These are phyloP conservation scores for Lasiosphaeris hirsuta DNA, from an alignment of 495 filamentous ascomycete genomes.

Conservation along the genomic window DNA sequence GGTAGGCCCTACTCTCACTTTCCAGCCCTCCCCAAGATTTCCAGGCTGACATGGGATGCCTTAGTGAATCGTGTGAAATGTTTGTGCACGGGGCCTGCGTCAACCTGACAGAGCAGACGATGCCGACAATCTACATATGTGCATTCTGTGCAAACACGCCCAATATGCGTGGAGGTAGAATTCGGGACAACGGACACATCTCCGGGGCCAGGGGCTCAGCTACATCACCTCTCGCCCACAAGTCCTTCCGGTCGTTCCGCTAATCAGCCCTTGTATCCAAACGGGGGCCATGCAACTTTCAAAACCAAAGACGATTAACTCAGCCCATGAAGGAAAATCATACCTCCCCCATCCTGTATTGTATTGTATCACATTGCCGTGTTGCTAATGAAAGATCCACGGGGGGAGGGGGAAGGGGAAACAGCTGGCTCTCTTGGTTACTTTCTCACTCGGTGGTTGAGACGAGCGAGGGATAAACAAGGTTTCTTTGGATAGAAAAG, in stretches of 20 bases:
- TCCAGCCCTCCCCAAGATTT: neutral
- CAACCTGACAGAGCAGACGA: constrained; percentile 59
- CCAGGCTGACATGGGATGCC: neutral
- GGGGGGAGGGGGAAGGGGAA: too few relatives aligned
- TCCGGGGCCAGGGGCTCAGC: constrained; percentile 32
- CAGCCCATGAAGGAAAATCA: too few relatives aligned
- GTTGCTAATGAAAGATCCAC: too few relatives aligned
- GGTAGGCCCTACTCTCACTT: constrained; percentile 47
- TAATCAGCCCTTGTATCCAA: constrained; percentile 22
- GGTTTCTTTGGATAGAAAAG: too few relatives aligned
- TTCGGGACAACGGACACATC: constrained; percentile 52
- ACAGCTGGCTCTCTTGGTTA: too few relatives aligned
- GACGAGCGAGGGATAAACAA: too few relatives aligned
- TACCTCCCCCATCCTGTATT: too few relatives aligned
- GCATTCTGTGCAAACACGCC: constrained; percentile 76
- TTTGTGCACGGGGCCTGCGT: constrained; percentile 81
- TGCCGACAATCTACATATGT: constrained; percentile 77
- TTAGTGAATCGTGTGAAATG: constrained; percentile 80
- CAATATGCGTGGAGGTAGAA: constrained; percentile 58
- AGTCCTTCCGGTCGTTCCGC: constrained; percentile 57
- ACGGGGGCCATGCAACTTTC: too few relatives aligned
- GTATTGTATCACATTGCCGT: too few relatives aligned
- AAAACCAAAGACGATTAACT: too few relatives aligned
- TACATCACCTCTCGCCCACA: constrained; percentile 50
- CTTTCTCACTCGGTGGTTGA: too few relatives aligned